Percentiles rank a stretch among this genome's conserved stretches.
These are phyloP conservation scores for Chondrus crispus DNA, from an alignment of 23 red algal species.

Conservation along the genomic window DNA sequence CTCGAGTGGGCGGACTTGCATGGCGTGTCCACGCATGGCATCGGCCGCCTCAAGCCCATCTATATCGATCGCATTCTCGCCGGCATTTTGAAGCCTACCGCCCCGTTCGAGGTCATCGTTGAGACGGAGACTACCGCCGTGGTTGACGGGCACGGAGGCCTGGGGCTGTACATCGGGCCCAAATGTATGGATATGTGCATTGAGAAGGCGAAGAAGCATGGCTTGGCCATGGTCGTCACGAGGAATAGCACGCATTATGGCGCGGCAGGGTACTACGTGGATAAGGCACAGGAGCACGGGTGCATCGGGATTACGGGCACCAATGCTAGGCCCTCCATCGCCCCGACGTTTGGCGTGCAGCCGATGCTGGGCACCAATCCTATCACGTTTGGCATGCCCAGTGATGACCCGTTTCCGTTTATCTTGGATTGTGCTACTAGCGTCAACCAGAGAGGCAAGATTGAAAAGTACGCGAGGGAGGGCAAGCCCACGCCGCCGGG, in stretches of 20 bases:
- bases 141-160: slow-evolving; percentile 52
- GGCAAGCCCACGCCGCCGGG: slow-evolving; percentile 58
- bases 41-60: slow-evolving; percentile 69
- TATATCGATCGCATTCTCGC: slow-evolving; percentile 60
- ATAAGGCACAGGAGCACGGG: slow-evolving; percentile 35
- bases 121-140: slow-evolving; percentile 64
- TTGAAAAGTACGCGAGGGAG: slow-evolving; percentile 72
- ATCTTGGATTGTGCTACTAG: slow-evolving; percentile 59
- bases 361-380: slow-evolving; percentile 76
- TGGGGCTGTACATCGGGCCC: slow-evolving; percentile 57
- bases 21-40: slow-evolving; percentile 54
- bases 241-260: slow-evolving; percentile 69
- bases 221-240: slow-evolving; percentile 53
- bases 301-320: slow-evolving; percentile 69
- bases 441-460: slow-evolving; percentile 73
- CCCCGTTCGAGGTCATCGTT: slow-evolving; percentile 49
- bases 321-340: slow-evolving; percentile 69
- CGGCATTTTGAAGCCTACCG: slow-evolving; percentile 70
- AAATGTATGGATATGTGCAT: slow-evolving; percentile 52
- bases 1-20: slow-evolving; percentile 56
- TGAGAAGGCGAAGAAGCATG: slow-evolving; percentile 66
- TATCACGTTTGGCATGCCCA: slow-evolving; percentile 41
- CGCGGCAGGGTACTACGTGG: slow-evolving; percentile 51
- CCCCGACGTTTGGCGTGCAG: slow-evolving; percentile 56
- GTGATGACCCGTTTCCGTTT: slow-evolving; percentile 63